Percentiles rank a stretch among this genome's conserved stretches.
Evolutionary conservation across 2,329 filamentous ascomycete species (phyloP).

Genomic region (Neocatenulostroma microsporum): DNA sequence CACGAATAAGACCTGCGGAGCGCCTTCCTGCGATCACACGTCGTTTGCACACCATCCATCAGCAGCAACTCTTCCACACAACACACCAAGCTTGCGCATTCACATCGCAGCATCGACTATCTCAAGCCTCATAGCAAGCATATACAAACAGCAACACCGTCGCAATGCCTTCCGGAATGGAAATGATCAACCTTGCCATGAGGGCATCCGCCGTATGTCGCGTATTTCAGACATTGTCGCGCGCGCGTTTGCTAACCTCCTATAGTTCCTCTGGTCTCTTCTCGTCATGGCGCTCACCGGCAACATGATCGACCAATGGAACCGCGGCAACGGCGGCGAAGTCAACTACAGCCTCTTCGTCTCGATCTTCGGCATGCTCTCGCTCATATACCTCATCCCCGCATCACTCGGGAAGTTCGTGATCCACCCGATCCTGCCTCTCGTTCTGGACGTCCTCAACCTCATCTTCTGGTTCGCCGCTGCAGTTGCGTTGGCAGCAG

Average conservation of each 20-base stretch:
- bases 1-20: too few relatives aligned
- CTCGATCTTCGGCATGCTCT: slow-evolving; percentile 57
- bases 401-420: slow-evolving; percentile 47
- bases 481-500: slow-evolving; percentile 62
- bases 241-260: too few relatives aligned
- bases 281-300: slow-evolving; percentile 55
- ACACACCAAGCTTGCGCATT: too few relatives aligned
- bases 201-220: slow-evolving; percentile 1
- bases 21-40: too few relatives aligned
- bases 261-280: slow-evolving; percentile 52
- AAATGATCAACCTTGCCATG: slow-evolving; percentile 8
- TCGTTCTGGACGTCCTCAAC: slow-evolving; percentile 52
- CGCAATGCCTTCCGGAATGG: too few relatives aligned
- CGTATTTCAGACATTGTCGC: background rate
- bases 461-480: slow-evolving; percentile 63
- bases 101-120: too few relatives aligned
- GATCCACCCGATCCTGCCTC: slow-evolving; percentile 44
- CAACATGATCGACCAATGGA: slow-evolving; percentile 52
- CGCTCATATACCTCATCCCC: slow-evolving; percentile 55
- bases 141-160: too few relatives aligned
- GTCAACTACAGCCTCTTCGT: slow-evolving; percentile 63
- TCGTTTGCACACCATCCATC: too few relatives aligned
- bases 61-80: too few relatives aligned
- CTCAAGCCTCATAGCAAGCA: too few relatives aligned
- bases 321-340: slow-evolving; percentile 48